Evolutionary conservation across 148 eudicot genomes (phyloP), one percentile per base, ranked within the genome.

Genomic region (Limonium bicolor): DNA sequence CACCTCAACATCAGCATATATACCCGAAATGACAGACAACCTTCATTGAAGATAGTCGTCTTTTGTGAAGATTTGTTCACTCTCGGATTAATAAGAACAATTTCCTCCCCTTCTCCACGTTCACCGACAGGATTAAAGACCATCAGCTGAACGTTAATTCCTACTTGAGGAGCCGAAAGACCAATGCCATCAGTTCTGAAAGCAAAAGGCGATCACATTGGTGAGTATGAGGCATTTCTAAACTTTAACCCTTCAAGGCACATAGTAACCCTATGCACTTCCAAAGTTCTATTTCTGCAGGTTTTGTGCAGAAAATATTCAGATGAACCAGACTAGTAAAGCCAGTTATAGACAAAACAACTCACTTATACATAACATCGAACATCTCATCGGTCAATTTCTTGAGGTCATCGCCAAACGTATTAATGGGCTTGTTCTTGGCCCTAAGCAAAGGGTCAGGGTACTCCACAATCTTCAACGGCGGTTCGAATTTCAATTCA

Each of bases 181-280:
- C 99, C 95, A 73, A 92, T 85, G 43, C 99, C 99, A 69, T 92
- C 95, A 66, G 95, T 92, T 71, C 99, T 92, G 93, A n/a, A n/a
- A n/a, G n/a, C n/a, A n/a, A n/a, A n/a, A n/a, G n/a, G n/a, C n/a
- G n/a, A n/a, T n/a, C n/a, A n/a, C n/a, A n/a, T n/a, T n/a, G n/a
- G n/a, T n/a, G n/a, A n/a, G n/a, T n/a, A n/a, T n/a, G n/a, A n/a
- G n/a, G n/a, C n/a, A n/a, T n/a, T n/a, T n/a, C n/a, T n/a, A n/a
- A n/a, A n/a, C n/a, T n/a, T n/a, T n/a, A n/a, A n/a, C n/a, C n/a
- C n/a, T n/a, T n/a, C n/a, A n/a, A n/a, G n/a, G n/a, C n/a, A n/a
- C n/a, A n/a, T n/a, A n/a, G n/a, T n/a, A n/a, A n/a, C n/a, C n/a
- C n/a, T n/a, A n/a, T n/a, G n/a, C n/a, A n/a, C n/a, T n/a, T n/a